Percentiles rank a stretch among this genome's conserved stretches.
Conservation (phyloP, 306 rosid species). For the Boehmeria nivea region DNA sequence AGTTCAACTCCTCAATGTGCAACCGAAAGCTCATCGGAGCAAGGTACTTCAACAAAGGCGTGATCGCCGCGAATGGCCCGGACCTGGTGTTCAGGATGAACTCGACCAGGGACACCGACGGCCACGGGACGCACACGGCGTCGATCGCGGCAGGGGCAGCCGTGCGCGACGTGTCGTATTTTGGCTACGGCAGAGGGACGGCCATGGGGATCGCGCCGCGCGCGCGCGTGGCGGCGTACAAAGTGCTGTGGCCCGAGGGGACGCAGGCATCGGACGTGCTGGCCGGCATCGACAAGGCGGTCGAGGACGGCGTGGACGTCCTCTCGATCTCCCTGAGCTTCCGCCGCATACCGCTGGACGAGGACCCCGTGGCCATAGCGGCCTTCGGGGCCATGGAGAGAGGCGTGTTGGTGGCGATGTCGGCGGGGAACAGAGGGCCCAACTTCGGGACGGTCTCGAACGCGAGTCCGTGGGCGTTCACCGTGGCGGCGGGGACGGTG, state of each 20-base stretch:
- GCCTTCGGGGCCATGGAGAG: slow-evolving; percentile 28
- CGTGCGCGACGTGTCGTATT: slow-evolving; percentile 12
- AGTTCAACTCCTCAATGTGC: slow-evolving; percentile 24
- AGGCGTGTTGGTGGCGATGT: slow-evolving; percentile 20
- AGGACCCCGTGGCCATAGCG: slow-evolving; percentile 22
- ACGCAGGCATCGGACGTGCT: slow-evolving; percentile 21
- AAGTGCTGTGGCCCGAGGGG: slow-evolving; percentile 19
- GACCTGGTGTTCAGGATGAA: slow-evolving; percentile 10
- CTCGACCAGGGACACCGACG: slow-evolving; percentile 25
- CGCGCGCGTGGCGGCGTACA: slow-evolving; percentile 22
- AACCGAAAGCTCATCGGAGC: slow-evolving; percentile 29
- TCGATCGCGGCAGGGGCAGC: slow-evolving; percentile 24
- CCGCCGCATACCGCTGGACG: slow-evolving; percentile 1
- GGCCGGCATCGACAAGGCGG: slow-evolving; percentile 28
- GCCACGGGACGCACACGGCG: slow-evolving; percentile 31
- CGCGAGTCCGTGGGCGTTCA: slow-evolving; percentile 26
- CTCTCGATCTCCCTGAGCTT: slow-evolving; percentile 16
- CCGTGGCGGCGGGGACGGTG: slow-evolving; percentile 25
- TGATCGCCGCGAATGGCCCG: slow-evolving; percentile 16
- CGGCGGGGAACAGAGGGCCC: slow-evolving; percentile 22
- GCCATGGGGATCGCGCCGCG: slow-evolving; percentile 29
- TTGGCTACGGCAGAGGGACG: slow-evolving; percentile 25
- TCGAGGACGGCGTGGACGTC: slow-evolving; percentile 30
- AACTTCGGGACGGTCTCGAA: background rate
- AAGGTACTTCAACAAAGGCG: slow-evolving; percentile 19